These are phyloP conservation scores for Capronia americana DNA, from an alignment of 2,329 filamentous ascomycete genomes.

Conservation along the genomic window DNA sequence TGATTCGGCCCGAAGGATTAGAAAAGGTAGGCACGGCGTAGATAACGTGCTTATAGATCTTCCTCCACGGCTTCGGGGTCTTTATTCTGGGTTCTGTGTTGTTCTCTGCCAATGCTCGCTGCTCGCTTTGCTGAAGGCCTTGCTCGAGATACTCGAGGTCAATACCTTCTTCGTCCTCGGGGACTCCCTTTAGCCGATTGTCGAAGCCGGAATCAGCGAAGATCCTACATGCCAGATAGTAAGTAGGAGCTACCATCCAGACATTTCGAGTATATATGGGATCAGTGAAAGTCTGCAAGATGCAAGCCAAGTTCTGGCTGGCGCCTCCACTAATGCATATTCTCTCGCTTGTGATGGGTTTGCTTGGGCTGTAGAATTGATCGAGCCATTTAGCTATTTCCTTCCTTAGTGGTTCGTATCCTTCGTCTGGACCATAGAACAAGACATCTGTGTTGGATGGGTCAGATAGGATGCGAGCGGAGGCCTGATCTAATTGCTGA, in stretches of 20 bases:
- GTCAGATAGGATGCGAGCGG: conserved; percentile 51
- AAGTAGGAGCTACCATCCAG: conserved; percentile 83
- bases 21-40: conserved; percentile 88
- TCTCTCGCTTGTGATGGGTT: conserved; percentile 58
- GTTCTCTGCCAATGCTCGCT: conserved; percentile 47
- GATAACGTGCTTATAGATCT: conserved; percentile 85
- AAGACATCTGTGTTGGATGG: conserved; percentile 58
- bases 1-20: conserved; percentile 85
- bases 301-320: conserved; percentile 77
- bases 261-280: conserved; percentile 74
- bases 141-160: conserved; percentile 67
- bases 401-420: conserved; percentile 72
- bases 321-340: conserved; percentile 86
- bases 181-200: conserved; percentile 69
- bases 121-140: conserved; percentile 59
- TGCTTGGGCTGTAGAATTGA: conserved; percentile 61
- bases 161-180: conserved; percentile 79
- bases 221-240: conserved; percentile 83
- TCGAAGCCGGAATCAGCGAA: conserved; percentile 81
- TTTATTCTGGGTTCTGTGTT: conserved; percentile 62
- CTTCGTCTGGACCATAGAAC: conserved; percentile 79
- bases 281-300: conserved; percentile 82
- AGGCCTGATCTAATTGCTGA: conserved; percentile 61
- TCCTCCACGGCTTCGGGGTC: conserved; percentile 65
- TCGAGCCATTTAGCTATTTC: conserved; percentile 74